These are phyloP conservation scores for Calonectria pseudoturangicola DNA, from an alignment of 2,329 filamentous ascomycete species.

Conservation along the genomic window DNA sequence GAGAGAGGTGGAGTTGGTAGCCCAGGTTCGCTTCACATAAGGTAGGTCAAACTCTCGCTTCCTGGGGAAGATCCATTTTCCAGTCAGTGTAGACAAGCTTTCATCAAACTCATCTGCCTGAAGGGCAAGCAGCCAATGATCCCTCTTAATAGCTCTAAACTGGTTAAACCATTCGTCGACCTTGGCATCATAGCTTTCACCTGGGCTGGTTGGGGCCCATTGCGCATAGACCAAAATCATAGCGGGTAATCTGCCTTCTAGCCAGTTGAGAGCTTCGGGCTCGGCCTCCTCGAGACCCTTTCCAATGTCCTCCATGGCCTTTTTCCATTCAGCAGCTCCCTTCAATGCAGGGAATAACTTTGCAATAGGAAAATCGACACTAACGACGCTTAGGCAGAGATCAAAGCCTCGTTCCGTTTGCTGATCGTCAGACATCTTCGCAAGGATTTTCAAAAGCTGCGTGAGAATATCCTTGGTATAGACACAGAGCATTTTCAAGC, in stretches of 20 bases:
- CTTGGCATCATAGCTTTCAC: neutral
- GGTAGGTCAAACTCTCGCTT: slow-evolving; percentile 15
- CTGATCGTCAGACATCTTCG: neutral
- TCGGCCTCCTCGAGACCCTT: too few relatives aligned
- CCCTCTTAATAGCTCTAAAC: too few relatives aligned
- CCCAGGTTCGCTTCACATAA: neutral
- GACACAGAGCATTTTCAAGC: neutral
- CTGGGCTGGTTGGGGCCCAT: neutral
- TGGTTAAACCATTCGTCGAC: neutral
- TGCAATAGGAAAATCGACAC: neutral
- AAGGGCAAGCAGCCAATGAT: too few relatives aligned
- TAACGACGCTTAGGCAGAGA: neutral
- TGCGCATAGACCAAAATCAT: neutral
- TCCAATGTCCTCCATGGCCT: too few relatives aligned
- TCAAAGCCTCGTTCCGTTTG: neutral
- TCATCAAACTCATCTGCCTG: too few relatives aligned
- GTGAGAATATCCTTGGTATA: neutral
- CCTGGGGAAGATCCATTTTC: neutral
- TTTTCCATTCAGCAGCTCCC: too few relatives aligned
- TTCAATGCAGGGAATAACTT: neutral
- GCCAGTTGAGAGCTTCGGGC: neutral
- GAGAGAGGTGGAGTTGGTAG: too few relatives aligned
- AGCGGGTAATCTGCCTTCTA: neutral
- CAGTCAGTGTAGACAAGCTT: neutral
- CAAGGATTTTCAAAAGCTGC: neutral